These are phyloP conservation scores for Apiospora malaysiana DNA, from an alignment of 2,329 filamentous ascomycete species.

Conservation along the genomic window DNA sequence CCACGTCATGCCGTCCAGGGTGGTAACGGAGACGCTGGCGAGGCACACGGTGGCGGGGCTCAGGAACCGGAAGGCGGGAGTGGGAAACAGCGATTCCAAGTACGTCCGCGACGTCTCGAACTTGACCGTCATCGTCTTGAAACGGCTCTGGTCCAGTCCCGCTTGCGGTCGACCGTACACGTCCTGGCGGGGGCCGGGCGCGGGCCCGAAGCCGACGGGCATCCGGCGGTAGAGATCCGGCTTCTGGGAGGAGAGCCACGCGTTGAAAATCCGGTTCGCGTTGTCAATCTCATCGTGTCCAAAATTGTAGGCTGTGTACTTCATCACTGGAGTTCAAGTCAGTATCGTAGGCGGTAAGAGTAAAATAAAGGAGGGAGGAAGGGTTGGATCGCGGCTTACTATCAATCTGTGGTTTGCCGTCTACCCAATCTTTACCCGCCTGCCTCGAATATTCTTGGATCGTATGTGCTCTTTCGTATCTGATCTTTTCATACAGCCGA, in stretches of 20 bases:
- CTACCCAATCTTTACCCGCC: constrained; percentile 53
- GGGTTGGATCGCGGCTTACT: constrained; percentile 42
- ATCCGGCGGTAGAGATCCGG: constrained; percentile 48
- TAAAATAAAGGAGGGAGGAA: neutral
- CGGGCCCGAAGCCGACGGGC: constrained; percentile 53
- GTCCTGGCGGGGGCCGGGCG: constrained; percentile 50
- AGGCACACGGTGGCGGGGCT: constrained; percentile 49
- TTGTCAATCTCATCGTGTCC: constrained; percentile 65
- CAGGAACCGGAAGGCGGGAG: constrained; percentile 47
- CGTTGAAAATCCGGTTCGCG: constrained; percentile 54
- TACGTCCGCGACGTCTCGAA: constrained; percentile 57
- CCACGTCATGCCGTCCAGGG: constrained; percentile 61
- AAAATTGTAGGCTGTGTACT: constrained; percentile 57
- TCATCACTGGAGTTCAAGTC: constrained; percentile 38
- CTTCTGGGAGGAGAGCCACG: constrained; percentile 51
- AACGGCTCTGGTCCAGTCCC: constrained; percentile 40
- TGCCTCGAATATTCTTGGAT: constrained; percentile 64
- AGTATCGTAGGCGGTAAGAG: neutral
- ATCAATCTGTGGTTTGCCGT: constrained; percentile 42
- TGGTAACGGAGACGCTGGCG: constrained; percentile 49
- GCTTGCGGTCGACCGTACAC: constrained; percentile 31
- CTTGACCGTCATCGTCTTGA: constrained; percentile 52
- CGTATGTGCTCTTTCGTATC: constrained; percentile 60
- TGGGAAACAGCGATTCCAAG: constrained; percentile 55
- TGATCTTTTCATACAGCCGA: constrained; percentile 62